phyloP scores from a whole-genome alignment of 2,329 filamentous ascomycete species.

The Fonsecaea erecta region DNA sequence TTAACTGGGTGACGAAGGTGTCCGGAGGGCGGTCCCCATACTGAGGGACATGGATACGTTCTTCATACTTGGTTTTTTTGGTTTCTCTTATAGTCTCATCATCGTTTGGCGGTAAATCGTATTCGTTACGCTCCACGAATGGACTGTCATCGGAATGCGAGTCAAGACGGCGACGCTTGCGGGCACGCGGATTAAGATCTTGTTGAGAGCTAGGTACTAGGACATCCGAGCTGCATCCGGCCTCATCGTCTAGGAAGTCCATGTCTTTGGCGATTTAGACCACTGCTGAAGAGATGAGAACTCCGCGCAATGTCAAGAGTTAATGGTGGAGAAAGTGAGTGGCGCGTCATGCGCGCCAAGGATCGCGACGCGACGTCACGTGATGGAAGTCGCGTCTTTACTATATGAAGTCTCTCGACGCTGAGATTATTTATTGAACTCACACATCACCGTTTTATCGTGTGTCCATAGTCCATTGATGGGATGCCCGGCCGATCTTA shows the following conservation, averaged over 20 bases:
- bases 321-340: not conserved
- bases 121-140: conserved; percentile 25
- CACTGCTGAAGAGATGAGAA: not conserved
- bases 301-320: not conserved
- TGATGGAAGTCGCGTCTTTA: not conserved
- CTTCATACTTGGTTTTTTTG: conserved; percentile 36
- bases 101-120: conserved; percentile 31
- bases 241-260: conserved; percentile 32
- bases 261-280: not conserved
- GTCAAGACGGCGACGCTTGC: conserved; percentile 32
- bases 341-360: not conserved
- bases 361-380: not conserved
- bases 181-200: conserved; percentile 29
- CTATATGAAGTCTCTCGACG: not conserved
- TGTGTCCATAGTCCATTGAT: not conserved
- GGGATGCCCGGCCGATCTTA: not conserved
- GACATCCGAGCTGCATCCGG: conserved; percentile 35
- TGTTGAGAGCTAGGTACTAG: conserved; percentile 41
- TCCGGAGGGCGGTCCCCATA: conserved; percentile 47
- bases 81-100: conserved; percentile 24
- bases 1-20: conserved; percentile 55
- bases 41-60: conserved; percentile 48
- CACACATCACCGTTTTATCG: not conserved
- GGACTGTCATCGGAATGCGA: not conserved
- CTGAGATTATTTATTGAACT: not conserved